These are phyloP conservation scores for Choiromyces venosus DNA, from an alignment of 495 filamentous ascomycete species.

Conservation along the genomic window DNA sequence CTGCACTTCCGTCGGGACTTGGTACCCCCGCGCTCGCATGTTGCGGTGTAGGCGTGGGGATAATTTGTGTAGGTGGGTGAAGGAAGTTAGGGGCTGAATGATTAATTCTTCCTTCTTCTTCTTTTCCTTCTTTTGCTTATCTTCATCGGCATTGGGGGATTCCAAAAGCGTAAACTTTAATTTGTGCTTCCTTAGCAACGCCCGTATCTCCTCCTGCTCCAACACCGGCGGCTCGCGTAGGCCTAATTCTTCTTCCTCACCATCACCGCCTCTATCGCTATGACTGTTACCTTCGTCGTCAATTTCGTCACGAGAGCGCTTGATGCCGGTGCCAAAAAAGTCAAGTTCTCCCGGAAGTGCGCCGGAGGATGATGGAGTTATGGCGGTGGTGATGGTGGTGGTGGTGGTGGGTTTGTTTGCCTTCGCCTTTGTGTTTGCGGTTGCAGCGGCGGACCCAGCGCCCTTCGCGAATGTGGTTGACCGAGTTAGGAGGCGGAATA, in stretches of 20 bases:
- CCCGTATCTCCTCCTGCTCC: slow-evolving; percentile 54
- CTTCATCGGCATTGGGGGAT: slow-evolving; percentile 41
- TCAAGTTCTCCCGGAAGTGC: slow-evolving; percentile 31
- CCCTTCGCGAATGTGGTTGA: slow-evolving; percentile 50
- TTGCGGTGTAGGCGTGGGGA: slow-evolving; percentile 68
- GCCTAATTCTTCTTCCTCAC: slow-evolving; percentile 9
- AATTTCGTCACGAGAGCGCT: background rate
- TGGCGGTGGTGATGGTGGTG: slow-evolving; percentile 10
- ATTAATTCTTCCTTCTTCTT: slow-evolving; percentile 57
- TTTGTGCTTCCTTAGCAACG: slow-evolving; percentile 73
- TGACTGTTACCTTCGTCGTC: background rate
- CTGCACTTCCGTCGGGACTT: slow-evolving; percentile 86
- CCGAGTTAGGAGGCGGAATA: slow-evolving; percentile 61
- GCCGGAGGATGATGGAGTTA: background rate
- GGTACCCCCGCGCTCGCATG: slow-evolving; percentile 74
- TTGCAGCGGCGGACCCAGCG: slow-evolving; percentile 45
- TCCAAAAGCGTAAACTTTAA: slow-evolving; percentile 72
- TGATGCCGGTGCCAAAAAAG: slow-evolving; percentile 29
- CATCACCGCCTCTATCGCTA: slow-evolving; percentile 13
- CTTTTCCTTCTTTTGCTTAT: slow-evolving; percentile 49
- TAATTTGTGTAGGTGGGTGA: slow-evolving; percentile 61
- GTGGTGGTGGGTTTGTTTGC: slow-evolving; percentile 24
- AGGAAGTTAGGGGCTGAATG: slow-evolving; percentile 68
- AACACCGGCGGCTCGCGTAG: slow-evolving; percentile 6
- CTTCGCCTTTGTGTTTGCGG: background rate